Evolutionary conservation across 2,329 filamentous ascomycete species (phyloP).

Genomic region (Exophiala sideris): DNA sequence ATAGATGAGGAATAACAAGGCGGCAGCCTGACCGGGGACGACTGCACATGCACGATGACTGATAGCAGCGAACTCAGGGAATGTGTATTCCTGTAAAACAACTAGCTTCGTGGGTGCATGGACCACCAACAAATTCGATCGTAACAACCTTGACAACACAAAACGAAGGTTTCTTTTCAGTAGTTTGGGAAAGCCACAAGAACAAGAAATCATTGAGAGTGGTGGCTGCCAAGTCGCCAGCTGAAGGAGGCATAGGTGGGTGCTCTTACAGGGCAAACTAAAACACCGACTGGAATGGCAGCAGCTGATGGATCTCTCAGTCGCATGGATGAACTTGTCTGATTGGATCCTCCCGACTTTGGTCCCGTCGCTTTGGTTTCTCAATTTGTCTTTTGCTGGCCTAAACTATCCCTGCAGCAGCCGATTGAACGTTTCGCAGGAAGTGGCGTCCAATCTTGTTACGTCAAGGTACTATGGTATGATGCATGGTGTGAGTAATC

Average conservation of each 20-base stretch:
- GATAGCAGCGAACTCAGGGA: background rate
- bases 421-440: slow-evolving; percentile 10
- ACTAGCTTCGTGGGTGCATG: slow-evolving; percentile 7
- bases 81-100: background rate
- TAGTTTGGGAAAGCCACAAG: background rate
- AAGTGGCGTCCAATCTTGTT: background rate
- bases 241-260: slow-evolving; percentile 17
- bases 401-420: slow-evolving; percentile 16
- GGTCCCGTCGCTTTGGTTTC: background rate
- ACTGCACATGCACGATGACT: background rate
- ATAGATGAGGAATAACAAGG: slow-evolving; percentile 8
- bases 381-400: background rate
- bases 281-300: slow-evolving; percentile 14
- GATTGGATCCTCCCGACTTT: background rate
- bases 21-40: slow-evolving; percentile 12
- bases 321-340: background rate
- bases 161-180: background rate
- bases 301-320: slow-evolving; percentile 4
- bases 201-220: background rate
- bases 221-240: slow-evolving; percentile 15
- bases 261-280: background rate
- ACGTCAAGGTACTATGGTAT: background rate
- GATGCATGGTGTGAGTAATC: background rate
- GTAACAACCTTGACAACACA: slow-evolving; percentile 1
- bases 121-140: slow-evolving; percentile 18